These are phyloP conservation scores for Talaromyces marneffei DNA, from an alignment of 2,329 filamentous ascomycete species.

Conservation along the genomic window DNA sequence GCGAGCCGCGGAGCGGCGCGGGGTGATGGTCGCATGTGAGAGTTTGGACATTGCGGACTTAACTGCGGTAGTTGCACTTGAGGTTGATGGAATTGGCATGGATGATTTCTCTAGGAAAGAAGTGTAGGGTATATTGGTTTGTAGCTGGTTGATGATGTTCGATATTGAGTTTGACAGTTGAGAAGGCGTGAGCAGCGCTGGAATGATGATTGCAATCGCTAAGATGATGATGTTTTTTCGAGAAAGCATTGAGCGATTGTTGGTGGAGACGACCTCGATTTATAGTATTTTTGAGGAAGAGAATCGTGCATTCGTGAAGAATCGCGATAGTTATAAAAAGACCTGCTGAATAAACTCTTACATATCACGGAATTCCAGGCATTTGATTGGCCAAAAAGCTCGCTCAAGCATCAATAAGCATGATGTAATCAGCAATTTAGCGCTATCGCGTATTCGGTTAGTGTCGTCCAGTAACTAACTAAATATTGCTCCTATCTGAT, in stretches of 20 bases:
- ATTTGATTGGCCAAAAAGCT: slow-evolving; percentile 3
- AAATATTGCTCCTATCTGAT: neutral
- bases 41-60: slow-evolving; percentile 57
- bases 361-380: neutral
- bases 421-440: slow-evolving; percentile 1
- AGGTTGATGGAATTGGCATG: neutral
- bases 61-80: neutral
- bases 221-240: neutral
- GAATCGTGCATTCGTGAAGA: slow-evolving; percentile 3
- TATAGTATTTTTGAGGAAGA: neutral
- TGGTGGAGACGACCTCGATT: neutral
- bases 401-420: slow-evolving; percentile 4
- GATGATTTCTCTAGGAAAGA: neutral
- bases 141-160: neutral
- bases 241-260: slow-evolving; percentile 2
- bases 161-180: neutral
- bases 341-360: neutral
- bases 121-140: neutral
- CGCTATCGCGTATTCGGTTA: neutral
- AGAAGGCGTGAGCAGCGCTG: neutral
- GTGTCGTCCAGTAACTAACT: neutral
- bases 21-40: slow-evolving; percentile 64
- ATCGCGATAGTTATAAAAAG: neutral
- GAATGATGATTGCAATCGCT: slow-evolving; percentile 2
- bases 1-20: slow-evolving; percentile 64